A percentile compares a stretch with the other conserved stretches of the same genome.
Evolutionary conservation across 2,329 filamentous ascomycete genomes (phyloP).

Genomic region (Fusarium liriodendri): DNA sequence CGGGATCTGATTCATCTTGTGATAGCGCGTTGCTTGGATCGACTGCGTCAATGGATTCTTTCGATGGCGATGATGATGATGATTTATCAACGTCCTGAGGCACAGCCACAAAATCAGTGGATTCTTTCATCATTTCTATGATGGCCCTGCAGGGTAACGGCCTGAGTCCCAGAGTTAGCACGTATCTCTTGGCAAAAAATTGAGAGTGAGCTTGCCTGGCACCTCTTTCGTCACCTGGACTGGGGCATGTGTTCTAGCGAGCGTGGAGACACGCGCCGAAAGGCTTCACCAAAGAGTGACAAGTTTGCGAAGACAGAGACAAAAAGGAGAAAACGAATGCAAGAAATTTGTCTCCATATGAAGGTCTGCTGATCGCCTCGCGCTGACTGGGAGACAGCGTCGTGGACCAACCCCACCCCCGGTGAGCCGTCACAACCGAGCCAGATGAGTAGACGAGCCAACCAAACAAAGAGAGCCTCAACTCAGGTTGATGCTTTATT

Average conservation of each 20-base stretch:
- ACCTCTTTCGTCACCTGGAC: neutral
- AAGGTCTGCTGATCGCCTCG: neutral
- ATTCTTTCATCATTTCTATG: constrained; percentile 1
- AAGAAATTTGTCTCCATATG: neutral
- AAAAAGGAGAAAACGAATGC: neutral
- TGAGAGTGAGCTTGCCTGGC: neutral
- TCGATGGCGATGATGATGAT: neutral
- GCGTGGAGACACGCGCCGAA: neutral
- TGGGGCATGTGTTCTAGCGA: neutral
- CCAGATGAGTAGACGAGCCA: neutral
- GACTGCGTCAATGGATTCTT: neutral
- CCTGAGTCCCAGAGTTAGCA: neutral
- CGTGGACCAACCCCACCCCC: neutral
- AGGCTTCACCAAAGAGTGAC: neutral
- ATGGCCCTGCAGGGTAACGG: neutral
- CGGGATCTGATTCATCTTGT: neutral
- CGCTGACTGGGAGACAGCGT: neutral
- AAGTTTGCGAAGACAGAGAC: neutral
- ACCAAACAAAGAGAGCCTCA: neutral
- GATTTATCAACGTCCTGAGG: too few species aligned
- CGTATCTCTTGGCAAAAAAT: neutral
- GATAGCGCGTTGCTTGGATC: neutral
- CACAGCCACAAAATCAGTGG: neutral
- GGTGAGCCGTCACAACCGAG: neutral
- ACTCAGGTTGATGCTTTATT: neutral